Evolutionary conservation across 176 grass and related monocot genomes (phyloP).

Genomic region (Cenchrus purpureus): DNA sequence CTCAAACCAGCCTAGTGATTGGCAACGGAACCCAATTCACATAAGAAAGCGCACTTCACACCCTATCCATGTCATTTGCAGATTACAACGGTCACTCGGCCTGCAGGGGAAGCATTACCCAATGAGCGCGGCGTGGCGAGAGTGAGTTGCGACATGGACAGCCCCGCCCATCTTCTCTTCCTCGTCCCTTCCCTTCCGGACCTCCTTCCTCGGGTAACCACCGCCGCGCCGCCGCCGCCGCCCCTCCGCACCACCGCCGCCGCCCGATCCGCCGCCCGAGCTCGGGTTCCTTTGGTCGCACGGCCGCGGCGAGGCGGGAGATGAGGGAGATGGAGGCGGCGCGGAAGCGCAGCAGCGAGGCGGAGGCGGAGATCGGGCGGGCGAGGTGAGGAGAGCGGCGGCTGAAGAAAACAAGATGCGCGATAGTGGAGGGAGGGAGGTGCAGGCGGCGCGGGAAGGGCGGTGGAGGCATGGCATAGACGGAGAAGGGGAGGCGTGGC

Average conservation of each 20-base stretch:
- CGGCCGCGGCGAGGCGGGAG: slow-evolving; percentile 43
- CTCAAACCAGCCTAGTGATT: too few species aligned
- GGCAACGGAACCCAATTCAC: neutral
- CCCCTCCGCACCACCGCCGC: slow-evolving; percentile 21
- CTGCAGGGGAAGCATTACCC: slow-evolving; percentile 41
- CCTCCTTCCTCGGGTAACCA: slow-evolving; percentile 12
- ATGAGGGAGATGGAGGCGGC: slow-evolving; percentile 21
- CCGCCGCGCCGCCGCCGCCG: slow-evolving; percentile 22
- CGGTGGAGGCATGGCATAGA: too few species aligned
- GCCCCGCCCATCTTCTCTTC: slow-evolving; percentile 44
- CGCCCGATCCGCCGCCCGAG: slow-evolving; percentile 45
- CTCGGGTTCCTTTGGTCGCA: slow-evolving; percentile 48
- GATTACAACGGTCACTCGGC: neutral
- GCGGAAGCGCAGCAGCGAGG: slow-evolving; percentile 34
- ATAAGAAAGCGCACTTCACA: neutral
- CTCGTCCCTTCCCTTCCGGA: slow-evolving; percentile 46
- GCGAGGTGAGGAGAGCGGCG: slow-evolving; percentile 8
- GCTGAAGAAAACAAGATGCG: too few species aligned
- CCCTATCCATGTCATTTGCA: neutral
- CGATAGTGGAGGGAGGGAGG: too few species aligned
- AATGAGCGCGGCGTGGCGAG: slow-evolving; percentile 83
- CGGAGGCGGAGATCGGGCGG: slow-evolving; percentile 29
- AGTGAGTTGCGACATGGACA: slow-evolving; percentile 92
- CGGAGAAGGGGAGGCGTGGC: too few species aligned
- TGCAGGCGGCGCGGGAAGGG: too few species aligned